Percentiles rank a stretch among this genome's conserved stretches.
phyloP scores from a whole-genome alignment of 2,329 filamentous ascomycete genomes.

The Alternaria tenuissima region DNA sequence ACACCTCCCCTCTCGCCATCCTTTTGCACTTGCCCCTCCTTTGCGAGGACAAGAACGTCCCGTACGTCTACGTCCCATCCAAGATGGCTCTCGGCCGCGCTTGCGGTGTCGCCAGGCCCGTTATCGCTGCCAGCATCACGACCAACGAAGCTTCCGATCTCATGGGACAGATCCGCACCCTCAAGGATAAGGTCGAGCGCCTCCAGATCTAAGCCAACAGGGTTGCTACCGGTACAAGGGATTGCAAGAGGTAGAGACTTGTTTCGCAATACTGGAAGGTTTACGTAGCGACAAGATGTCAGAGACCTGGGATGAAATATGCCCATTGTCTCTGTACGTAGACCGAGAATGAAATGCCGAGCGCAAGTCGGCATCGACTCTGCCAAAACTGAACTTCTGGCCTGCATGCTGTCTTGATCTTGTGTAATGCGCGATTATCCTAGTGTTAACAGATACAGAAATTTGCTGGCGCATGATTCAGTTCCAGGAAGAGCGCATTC shows the following conservation, averaged over 20 bases:
- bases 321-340: conserved; percentile 26
- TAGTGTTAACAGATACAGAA: neutral
- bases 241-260: conserved; percentile 3
- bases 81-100: conserved; percentile 78
- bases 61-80: conserved; percentile 69
- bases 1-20: conserved; percentile 87
- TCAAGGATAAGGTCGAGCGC: conserved; percentile 96
- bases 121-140: conserved; percentile 88
- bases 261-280: conserved; percentile 21
- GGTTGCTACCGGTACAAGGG: neutral
- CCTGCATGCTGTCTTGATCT: neutral
- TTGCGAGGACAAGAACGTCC: conserved; percentile 82
- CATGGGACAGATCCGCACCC: conserved; percentile 81
- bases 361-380: conserved; percentile 32
- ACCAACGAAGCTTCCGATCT: conserved; percentile 66
- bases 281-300: conserved; percentile 21
- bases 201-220: conserved; percentile 76
- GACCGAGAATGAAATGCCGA: conserved; percentile 40
- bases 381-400: conserved; percentile 7
- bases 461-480: too few relatives aligned
- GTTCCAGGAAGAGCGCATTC: too few relatives aligned
- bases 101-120: conserved; percentile 85
- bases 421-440: neutral
- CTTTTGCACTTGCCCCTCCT: conserved; percentile 74
- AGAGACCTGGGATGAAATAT: conserved; percentile 31